Evolutionary conservation across 768 basidiomycete genomes (phyloP).

Genomic region (Auriscalpium microsporum): DNA sequence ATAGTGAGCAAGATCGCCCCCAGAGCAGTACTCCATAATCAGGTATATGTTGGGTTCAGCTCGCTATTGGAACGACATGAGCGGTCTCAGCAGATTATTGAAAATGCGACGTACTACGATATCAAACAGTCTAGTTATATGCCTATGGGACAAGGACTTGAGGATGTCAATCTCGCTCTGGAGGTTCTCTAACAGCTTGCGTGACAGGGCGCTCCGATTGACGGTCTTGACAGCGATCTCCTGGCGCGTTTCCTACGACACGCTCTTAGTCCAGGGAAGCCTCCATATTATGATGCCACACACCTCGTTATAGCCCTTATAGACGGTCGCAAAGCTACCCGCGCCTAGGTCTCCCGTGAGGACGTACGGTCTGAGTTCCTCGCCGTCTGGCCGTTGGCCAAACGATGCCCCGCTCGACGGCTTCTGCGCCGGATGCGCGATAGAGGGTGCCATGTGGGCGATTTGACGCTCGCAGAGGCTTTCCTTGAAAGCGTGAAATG

Average conservation of each 20-base stretch:
- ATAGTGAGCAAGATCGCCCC: conserved; percentile 92
- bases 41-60: conserved; percentile 81
- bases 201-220: conserved; percentile 74
- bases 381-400: conserved; percentile 38
- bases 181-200: conserved; percentile 95
- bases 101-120: conserved; percentile 58
- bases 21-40: conserved; percentile 96
- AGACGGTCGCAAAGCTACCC: conserved; percentile 95
- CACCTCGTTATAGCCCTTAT: conserved; percentile 87
- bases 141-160: conserved; percentile 85
- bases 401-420: not conserved
- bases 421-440: not conserved
- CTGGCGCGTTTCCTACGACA: conserved; percentile 57
- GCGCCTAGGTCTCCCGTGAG: conserved; percentile 72
- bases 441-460: not conserved
- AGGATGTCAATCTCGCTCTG: conserved; percentile 97
- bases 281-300: conserved; percentile 18
- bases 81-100: not conserved
- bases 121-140: conserved; percentile 88
- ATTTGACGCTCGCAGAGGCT: too few species aligned
- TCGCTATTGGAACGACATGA: conserved; percentile 33
- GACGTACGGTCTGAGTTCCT: conserved; percentile 70
- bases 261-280: not conserved
- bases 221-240: conserved; percentile 94
- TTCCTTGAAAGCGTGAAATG: too few species aligned